phyloP scores from a whole-genome alignment of 352 stramenopile species.

The Globisporangium solare region DNA sequence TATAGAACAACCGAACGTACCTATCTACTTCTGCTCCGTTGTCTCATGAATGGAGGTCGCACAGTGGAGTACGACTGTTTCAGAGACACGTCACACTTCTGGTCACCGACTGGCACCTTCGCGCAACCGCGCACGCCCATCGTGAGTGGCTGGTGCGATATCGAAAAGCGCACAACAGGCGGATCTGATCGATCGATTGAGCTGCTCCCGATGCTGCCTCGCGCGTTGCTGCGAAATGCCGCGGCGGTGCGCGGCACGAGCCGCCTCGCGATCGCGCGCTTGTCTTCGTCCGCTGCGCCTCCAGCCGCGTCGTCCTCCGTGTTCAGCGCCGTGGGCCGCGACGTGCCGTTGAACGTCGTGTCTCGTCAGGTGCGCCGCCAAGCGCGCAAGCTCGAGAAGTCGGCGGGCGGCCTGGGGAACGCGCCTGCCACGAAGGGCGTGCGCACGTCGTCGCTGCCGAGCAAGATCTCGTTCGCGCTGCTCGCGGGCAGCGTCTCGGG shows the following conservation, averaged over 20 bases:
- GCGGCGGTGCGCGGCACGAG: slow-evolving; percentile 6
- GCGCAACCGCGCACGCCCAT: neutral
- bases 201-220: slow-evolving; percentile 1
- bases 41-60: neutral
- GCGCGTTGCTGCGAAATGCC: slow-evolving; percentile 8
- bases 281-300: slow-evolving; percentile 2
- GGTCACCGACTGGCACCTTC: neutral
- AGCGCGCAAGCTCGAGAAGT: slow-evolving; percentile 36
- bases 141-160: slow-evolving; percentile 6
- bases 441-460: slow-evolving; percentile 69
- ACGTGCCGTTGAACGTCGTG: slow-evolving; percentile 54
- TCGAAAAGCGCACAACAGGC: slow-evolving; percentile 5
- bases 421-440: slow-evolving; percentile 33
- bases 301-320: neutral
- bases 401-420: slow-evolving; percentile 18
- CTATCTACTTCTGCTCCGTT: no score
- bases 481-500: slow-evolving; percentile 61
- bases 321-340: slow-evolving; percentile 34
- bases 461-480: slow-evolving; percentile 63
- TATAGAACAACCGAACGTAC: no score
- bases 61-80: no score
- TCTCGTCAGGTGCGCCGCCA: slow-evolving; percentile 57
- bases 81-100: neutral
- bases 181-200: neutral
- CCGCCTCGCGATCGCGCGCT: slow-evolving; percentile 4